Percentiles rank a stretch among this genome's conserved stretches.
These are phyloP conservation scores for Suhomyces guaymorum DNA, from an alignment of 1,139 yeast species.

Conservation along the genomic window DNA sequence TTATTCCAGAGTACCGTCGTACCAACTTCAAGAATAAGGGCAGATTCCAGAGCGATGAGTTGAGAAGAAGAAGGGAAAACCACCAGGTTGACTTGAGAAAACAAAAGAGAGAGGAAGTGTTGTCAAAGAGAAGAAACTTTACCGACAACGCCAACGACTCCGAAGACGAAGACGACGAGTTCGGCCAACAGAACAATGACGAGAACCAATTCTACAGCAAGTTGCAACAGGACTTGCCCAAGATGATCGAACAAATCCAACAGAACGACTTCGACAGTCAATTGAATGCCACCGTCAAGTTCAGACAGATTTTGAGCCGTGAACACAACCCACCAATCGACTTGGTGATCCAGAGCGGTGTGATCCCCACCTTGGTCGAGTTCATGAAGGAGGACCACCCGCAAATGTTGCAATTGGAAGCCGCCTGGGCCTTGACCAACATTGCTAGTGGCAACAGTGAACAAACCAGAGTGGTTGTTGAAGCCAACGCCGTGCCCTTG, in stretches of 20 bases:
- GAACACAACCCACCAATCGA: conserved; percentile 98
- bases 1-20: conserved; percentile 96
- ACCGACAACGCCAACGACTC: conserved; percentile 39
- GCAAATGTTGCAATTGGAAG: conserved; percentile 90
- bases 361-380: conserved; percentile 84
- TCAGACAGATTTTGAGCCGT: conserved; percentile 89
- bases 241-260: conserved; percentile 78
- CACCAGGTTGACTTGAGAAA: conserved; percentile 96
- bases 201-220: conserved; percentile 55
- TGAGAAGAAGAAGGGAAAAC: conserved; percentile 96
- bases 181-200: conserved; percentile 41
- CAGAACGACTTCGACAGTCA: conserved; percentile 79
- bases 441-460: conserved; percentile 94
- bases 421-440: conserved; percentile 98
- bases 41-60: conserved; percentile 91
- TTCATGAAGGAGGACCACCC: conserved; percentile 80
- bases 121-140: conserved; percentile 89
- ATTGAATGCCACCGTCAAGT: conserved; percentile 85
- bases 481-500: conserved; percentile 89
- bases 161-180: conserved; percentile 51
- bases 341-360: conserved; percentile 89
- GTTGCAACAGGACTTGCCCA: conserved; percentile 77
- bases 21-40: conserved; percentile 95
- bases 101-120: conserved; percentile 92
- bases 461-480: conserved; percentile 88